Evolutionary conservation across 2,329 filamentous ascomycete genomes (phyloP).

Genomic region (Pseudogymnoascus sp.): DNA sequence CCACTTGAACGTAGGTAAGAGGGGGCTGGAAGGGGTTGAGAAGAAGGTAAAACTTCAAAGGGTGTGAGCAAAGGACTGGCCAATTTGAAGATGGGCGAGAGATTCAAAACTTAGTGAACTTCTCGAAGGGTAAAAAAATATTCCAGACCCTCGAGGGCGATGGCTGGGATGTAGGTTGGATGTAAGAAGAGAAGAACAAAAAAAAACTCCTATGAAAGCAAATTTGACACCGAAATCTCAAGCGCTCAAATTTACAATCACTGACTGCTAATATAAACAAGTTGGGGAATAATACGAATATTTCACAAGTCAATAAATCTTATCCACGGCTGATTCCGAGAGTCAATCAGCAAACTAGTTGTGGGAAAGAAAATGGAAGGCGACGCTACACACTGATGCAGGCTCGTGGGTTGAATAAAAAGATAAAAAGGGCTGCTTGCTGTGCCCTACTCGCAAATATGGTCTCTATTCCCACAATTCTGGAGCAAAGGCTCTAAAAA

Average conservation of each 20-base stretch:
- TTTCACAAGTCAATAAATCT: too few relatives aligned
- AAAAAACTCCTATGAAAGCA: neutral
- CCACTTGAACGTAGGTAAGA: too few relatives aligned
- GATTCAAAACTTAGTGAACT: neutral
- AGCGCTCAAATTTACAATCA: neutral
- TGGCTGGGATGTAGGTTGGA: neutral
- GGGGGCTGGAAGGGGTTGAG: too few relatives aligned
- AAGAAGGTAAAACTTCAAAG: neutral
- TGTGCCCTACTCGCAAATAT: neutral
- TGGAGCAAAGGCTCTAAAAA: neutral
- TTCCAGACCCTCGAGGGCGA: neutral
- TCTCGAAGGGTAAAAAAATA: neutral
- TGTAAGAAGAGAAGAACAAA: neutral
- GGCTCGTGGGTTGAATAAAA: neutral
- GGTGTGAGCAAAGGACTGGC: neutral
- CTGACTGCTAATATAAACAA: neutral
- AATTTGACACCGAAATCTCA: neutral
- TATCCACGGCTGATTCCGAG: too few relatives aligned
- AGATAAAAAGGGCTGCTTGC: neutral
- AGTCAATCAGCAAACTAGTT: neutral
- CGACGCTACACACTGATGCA: neutral
- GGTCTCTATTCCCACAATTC: too few relatives aligned
- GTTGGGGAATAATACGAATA: too few relatives aligned
- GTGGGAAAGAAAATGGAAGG: neutral
- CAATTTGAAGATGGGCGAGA: neutral